phyloP scores from a whole-genome alignment of 331 rosid species.

The Malus hybrid region DNA sequence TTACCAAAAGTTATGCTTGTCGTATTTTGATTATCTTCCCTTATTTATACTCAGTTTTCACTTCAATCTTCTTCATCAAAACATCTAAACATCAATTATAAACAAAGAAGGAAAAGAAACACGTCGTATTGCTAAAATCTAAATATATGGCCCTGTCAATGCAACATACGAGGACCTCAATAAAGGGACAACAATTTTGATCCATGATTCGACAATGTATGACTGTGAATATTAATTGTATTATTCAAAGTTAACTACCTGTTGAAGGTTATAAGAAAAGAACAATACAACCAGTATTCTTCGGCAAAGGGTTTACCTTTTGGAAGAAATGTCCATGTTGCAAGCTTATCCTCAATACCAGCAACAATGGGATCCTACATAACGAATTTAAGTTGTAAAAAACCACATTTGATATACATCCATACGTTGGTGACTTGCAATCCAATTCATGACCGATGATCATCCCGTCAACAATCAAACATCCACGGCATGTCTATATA shows the following conservation, averaged over 20 bases:
- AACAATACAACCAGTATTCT: neutral
- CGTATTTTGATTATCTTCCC: neutral
- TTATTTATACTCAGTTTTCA: neutral
- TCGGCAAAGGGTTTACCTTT: constrained; percentile 48
- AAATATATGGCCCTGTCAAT: neutral
- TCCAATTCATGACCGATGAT: neutral
- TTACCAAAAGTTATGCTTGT: neutral
- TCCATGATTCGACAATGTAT: neutral
- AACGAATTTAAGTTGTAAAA: constrained; percentile 6
- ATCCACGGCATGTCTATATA: neutral
- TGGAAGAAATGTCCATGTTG: constrained; percentile 96
- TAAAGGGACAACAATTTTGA: neutral
- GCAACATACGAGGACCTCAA: neutral
- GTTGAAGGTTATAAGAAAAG: neutral
- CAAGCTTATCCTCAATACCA: constrained; percentile 90
- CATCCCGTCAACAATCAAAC: neutral
- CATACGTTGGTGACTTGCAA: neutral
- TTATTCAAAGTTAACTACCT: neutral
- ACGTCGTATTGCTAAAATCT: neutral
- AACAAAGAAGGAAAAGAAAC: neutral
- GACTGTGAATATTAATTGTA: neutral
- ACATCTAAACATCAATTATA: neutral
- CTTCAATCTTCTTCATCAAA: neutral
- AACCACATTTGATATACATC: neutral
- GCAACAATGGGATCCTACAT: constrained; percentile 78